Evolutionary conservation across 2,329 filamentous ascomycete species (phyloP).

Genomic region (Alternaria ethzedia): DNA sequence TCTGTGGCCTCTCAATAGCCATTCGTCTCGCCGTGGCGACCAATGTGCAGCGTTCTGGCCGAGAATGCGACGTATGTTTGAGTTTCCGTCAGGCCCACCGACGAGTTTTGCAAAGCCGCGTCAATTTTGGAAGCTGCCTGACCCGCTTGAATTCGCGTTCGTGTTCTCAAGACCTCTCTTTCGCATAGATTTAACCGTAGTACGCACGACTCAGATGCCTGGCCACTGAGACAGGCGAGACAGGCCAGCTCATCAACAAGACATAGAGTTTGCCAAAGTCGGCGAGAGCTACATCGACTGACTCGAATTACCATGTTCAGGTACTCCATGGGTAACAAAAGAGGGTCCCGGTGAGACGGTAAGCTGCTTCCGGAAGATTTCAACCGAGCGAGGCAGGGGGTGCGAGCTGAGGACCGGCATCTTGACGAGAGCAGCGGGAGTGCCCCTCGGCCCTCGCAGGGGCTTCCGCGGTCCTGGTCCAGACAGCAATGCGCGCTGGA

Average conservation of each 20-base stretch:
- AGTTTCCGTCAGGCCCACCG: neutral
- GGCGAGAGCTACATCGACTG: conserved; percentile 2
- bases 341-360: conserved; percentile 11
- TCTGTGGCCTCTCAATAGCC: neutral
- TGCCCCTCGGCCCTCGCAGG: neutral
- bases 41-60: neutral
- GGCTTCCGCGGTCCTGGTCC: neutral
- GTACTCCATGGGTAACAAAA: conserved; percentile 1
- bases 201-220: conserved; percentile 9
- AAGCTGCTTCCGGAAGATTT: conserved; percentile 14
- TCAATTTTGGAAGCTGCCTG: neutral
- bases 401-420: conserved; percentile 9
- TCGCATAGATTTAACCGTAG: conserved; percentile 4
- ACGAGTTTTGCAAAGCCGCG: neutral
- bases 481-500: conserved; percentile 1
- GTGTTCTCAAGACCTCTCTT: conserved; percentile 8
- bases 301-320: conserved; percentile 10
- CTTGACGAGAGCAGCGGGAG: conserved; percentile 2
- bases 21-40: neutral
- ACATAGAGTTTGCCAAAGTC: neutral
- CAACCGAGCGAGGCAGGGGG: conserved; percentile 17
- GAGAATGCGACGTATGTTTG: neutral
- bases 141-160: conserved; percentile 9
- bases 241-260: neutral
- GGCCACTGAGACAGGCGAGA: neutral